Evolutionary conservation across 1,284 basidiomycete species (phyloP), one percentile per base, ranked within the genome.

Genomic region (Volvariella surrecta): DNA sequence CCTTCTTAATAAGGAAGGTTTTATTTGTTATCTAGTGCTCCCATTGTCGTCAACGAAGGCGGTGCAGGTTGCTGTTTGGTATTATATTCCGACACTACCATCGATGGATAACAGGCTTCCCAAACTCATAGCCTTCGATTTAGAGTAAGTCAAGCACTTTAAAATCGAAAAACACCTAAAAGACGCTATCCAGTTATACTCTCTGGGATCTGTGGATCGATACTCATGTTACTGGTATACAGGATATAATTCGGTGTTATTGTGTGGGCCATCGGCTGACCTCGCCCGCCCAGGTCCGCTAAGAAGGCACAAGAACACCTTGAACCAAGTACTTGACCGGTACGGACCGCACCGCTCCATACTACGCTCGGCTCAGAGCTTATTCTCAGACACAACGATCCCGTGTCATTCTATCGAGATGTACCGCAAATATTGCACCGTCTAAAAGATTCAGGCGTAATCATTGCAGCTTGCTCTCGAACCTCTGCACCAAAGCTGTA

Each of bases 151-250:
- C 30, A 10, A 7, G 34, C 34, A 16, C 34, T 15, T n/a, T 15
- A 6, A 8, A 35, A 6, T 35, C 4, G 6, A 6, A 6, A 6
- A 35, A 15, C 6, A 16, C 34, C 8, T 4, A 19, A 6, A 16
- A 19, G 18, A 21, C 39, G 46, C 42, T 52, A 34, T 30, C 16
- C 54, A 87, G 86, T 55, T 90, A 85, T 58, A 91, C 88, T 0
- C 66, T 91, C 1, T 92, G 89, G 88, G 75, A 82, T 47, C 66
- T 91, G 6, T 91, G 87, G 85, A 81, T 90, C 35, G 85, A 89
- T 56, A 80, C 75, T n/a, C 76, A 85, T 56, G 66, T 79, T 44
- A 63, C 67, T 44, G 70, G 76, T 71, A 51, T 10, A 31, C 30
- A 31, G n/a, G 34, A 19, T 19, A 57, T 52, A 6, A 11, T 28